Evolutionary conservation across 345 rosid genomes (phyloP).

Genomic region (Eutrema yunnanense): DNA sequence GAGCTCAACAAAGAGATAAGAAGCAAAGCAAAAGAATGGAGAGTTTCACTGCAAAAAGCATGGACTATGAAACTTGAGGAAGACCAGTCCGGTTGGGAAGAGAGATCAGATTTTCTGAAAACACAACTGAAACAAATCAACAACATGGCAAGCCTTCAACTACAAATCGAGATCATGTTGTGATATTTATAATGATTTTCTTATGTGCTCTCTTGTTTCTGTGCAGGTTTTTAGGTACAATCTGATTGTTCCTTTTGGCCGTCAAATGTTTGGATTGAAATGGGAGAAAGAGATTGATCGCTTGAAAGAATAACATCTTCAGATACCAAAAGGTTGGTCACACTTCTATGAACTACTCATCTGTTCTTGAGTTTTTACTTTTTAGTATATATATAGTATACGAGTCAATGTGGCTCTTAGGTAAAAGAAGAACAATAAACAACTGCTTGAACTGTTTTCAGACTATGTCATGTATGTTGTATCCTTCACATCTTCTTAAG

Average conservation of each 20-base stretch:
- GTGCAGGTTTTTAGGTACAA: slow-evolving; percentile 77
- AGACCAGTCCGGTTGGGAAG: slow-evolving; percentile 46
- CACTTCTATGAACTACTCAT: not conserved
- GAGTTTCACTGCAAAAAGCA: slow-evolving; percentile 62
- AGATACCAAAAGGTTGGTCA: slow-evolving; percentile 13
- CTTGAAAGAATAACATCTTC: slow-evolving; percentile 37
- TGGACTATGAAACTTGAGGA: slow-evolving; percentile 48
- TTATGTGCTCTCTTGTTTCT: not conserved
- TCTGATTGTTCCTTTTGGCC: slow-evolving; percentile 80
- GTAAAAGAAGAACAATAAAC: slow-evolving; percentile 4
- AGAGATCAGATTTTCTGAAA: slow-evolving; percentile 42
- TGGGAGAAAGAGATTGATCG: slow-evolving; percentile 83
- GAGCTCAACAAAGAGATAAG: slow-evolving; percentile 90
- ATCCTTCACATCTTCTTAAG: not conserved
- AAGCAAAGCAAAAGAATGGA: slow-evolving; percentile 54
- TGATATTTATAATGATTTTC: not conserved
- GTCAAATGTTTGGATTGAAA: slow-evolving; percentile 80
- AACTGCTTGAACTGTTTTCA: not conserved
- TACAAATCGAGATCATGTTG: not conserved
- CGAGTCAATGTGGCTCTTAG: slow-evolving; percentile 11
- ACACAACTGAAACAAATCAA: slow-evolving; percentile 59
- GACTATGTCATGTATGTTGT: not conserved
- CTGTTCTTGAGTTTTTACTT: slow-evolving; percentile 9
- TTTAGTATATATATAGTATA: not conserved
- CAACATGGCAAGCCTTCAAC: slow-evolving; percentile 45